Base-by-base conservation (phyloP, 2,329 filamentous ascomycete genomes). In the Colletotrichum tabaci region DNA sequence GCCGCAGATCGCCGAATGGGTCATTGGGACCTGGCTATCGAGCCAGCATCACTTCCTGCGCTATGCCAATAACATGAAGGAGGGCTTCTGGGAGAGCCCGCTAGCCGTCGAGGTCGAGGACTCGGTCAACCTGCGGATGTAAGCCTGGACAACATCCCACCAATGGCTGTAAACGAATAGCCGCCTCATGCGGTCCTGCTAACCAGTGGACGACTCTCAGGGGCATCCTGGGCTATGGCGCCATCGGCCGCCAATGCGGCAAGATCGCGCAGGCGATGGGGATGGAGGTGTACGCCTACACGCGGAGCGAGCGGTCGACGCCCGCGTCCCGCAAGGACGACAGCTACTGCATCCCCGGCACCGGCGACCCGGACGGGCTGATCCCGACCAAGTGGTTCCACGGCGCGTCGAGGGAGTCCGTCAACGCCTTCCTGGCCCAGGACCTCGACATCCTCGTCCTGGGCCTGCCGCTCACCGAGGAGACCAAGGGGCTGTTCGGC, bases 261-360 rank as follows among this genome's bases (percentile, higher is more conserved):
- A 79, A 82, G 9, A 84, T 92, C 8, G 87, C 86, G 4, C 82
- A 85, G 23, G 89, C 89, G 4, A 79, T 92, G 76, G 92, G 92
- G 15, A 92, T 92, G 88, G 84, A 89, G 56, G 87, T 94, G 2
- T 84, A 92, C 75, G 92, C 91, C 1, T 93, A 91, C 80, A 94
- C 92, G 0, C 88, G 88, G 1, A 87, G 84, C 1, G 87, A 90
- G 0, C 88, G 89, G 46, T 75, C 83, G 2, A 92, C 91, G 0
- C 84, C 88, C 0, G 89, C 89, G 66, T 89, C 88, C 7, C 87
- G 86, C 61, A 82, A 79, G 49, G 89, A 93, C 76, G 79, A 38
- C 40, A 88, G 89, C 16, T 94, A 90, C 79, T 88, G 89, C 73
- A 87, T 94, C 0, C 90, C 91, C 2, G 88, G 89, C 1, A 93